A percentile compares a stretch with the other conserved stretches of the same genome.
Conservation (phyloP, 768 basidiomycete genomes). For the Megacollybia marginata region DNA sequence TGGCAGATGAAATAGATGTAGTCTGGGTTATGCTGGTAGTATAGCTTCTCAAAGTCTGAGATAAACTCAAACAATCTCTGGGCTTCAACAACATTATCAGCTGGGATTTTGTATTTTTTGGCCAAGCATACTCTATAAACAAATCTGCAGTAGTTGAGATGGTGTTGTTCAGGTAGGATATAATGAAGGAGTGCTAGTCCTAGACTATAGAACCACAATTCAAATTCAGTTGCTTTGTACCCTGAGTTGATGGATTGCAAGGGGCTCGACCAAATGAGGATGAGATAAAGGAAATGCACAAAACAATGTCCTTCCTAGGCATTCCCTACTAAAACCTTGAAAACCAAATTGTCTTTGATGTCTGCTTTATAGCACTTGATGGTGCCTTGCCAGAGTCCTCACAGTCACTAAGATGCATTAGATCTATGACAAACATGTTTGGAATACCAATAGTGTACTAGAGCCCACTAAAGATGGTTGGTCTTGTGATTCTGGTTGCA, state of each 20-base stretch:
- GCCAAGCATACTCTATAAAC: too few species aligned
- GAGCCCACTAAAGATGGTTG: constrained; percentile 29
- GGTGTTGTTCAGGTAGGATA: constrained; percentile 13
- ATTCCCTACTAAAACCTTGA: too few species aligned
- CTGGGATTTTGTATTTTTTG: too few species aligned
- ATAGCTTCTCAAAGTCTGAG: constrained; percentile 24
- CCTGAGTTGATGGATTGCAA: constrained; percentile 22
- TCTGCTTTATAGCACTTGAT: constrained; percentile 22
- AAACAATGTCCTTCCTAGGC: too few species aligned
- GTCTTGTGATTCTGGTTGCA: constrained; percentile 24
- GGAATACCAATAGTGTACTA: constrained; percentile 10
- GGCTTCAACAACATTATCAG: constrained; percentile 8
- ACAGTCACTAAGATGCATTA: constrained; percentile 22
- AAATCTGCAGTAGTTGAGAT: too few species aligned
- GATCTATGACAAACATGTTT: constrained; percentile 4
- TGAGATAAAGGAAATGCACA: constrained; percentile 12
- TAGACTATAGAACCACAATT: too few species aligned
- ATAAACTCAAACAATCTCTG: constrained; percentile 12
- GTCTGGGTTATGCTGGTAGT: constrained; percentile 14
- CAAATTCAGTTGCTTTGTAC: constrained; percentile 23
- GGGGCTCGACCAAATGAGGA: constrained; percentile 21
- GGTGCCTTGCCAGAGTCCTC: too few species aligned
- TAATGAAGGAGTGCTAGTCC: constrained; percentile 13
- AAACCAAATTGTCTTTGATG: constrained; percentile 10
- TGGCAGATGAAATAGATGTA: constrained; percentile 24